Conservation (phyloP, 139 green algal genomes). For the Trebouxia sp. region DNA sequence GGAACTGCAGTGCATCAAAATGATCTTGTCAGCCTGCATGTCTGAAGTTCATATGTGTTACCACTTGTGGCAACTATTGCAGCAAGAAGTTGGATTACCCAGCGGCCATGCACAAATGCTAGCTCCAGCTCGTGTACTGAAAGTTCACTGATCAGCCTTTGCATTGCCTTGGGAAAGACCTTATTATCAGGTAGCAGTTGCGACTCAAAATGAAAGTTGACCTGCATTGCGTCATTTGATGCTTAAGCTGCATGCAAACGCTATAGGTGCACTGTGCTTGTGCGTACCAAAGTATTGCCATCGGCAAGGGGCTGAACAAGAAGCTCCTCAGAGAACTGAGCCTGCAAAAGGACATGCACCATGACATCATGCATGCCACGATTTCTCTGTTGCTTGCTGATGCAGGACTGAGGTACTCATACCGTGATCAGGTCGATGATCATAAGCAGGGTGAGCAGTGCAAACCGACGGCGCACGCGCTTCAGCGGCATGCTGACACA, state of each 20-base stretch:
- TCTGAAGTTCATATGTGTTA: neutral
- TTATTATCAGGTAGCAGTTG: neutral
- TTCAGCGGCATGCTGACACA: too few species aligned
- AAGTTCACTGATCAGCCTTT: slow-evolving; percentile 26
- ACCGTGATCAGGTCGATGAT: too few species aligned
- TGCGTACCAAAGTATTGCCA: slow-evolving; percentile 15
- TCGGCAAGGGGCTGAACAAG: slow-evolving; percentile 24
- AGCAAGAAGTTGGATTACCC: slow-evolving; percentile 37
- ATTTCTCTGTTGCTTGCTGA: too few species aligned
- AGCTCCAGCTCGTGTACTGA: slow-evolving; percentile 45
- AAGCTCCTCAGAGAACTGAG: slow-evolving; percentile 36
- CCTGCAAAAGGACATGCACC: slow-evolving; percentile 4
- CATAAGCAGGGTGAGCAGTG: too few species aligned
- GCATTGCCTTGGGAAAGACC: slow-evolving; percentile 33
- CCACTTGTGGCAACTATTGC: neutral
- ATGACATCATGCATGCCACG: too few species aligned
- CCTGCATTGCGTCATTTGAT: neutral
- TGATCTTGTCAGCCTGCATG: neutral
- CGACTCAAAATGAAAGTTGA: slow-evolving; percentile 12
- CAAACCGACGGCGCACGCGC: too few species aligned
- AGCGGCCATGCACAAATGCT: slow-evolving; percentile 49
- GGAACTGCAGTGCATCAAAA: too few species aligned
- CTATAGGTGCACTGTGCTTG: too few species aligned
- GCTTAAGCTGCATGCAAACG: neutral
- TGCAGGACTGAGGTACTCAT: too few species aligned